Evolutionary conservation across 2,329 filamentous ascomycete species (phyloP).

Genomic region (Aspergillus proliferans): DNA sequence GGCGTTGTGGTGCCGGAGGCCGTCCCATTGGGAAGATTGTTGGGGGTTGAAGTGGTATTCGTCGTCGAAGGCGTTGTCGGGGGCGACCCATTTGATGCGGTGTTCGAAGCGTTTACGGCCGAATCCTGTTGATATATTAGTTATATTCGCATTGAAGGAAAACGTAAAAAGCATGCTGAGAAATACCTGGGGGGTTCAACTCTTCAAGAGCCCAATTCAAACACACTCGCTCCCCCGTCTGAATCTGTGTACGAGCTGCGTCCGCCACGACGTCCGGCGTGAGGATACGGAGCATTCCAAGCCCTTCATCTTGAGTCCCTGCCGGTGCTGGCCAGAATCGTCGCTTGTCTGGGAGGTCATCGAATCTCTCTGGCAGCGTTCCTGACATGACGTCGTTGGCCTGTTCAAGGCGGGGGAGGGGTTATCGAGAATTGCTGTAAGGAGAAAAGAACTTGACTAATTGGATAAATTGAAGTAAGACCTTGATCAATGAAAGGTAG

Average conservation of each 20-base stretch:
- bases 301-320: slow-evolving; percentile 47
- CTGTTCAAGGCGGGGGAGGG: slow-evolving; percentile 1
- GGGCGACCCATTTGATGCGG: slow-evolving; percentile 43
- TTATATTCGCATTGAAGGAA: background rate
- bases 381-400: slow-evolving; percentile 13
- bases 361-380: slow-evolving; percentile 26
- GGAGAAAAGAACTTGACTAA: background rate
- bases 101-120: slow-evolving; percentile 48
- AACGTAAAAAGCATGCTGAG: background rate
- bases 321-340: slow-evolving; percentile 45
- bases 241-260: slow-evolving; percentile 48
- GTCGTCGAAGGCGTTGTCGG: slow-evolving; percentile 44
- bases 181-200: slow-evolving; percentile 39
- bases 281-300: slow-evolving; percentile 48
- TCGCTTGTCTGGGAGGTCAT: slow-evolving; percentile 44
- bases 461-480: too few species aligned
- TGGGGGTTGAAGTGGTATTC: slow-evolving; percentile 50
- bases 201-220: slow-evolving; percentile 55
- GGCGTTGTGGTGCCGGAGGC: slow-evolving; percentile 46
- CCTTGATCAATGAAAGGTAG: background rate
- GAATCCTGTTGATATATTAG: slow-evolving; percentile 40
- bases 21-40: slow-evolving; percentile 51
- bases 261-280: slow-evolving; percentile 48
- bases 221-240: slow-evolving; percentile 48
- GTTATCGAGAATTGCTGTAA: background rate